These are phyloP conservation scores for Candida sp. DNA, from an alignment of 1,139 yeast species.

Conservation along the genomic window DNA sequence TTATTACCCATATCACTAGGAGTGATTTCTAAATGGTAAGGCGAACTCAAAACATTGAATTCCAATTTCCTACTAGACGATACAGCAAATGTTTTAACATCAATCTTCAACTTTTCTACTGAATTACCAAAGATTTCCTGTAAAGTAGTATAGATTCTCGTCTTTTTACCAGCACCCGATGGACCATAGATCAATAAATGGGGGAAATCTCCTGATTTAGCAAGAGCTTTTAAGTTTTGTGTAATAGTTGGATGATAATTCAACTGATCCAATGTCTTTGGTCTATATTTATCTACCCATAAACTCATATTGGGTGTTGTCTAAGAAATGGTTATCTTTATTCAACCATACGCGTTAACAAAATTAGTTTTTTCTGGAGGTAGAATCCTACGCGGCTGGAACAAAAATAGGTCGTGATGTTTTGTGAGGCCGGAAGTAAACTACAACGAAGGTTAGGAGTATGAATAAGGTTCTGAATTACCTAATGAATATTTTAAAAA, in stretches of 20 bases:
- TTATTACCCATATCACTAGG: conserved; percentile 97
- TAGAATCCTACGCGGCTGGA: too few species aligned
- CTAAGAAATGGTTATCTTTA: too few species aligned
- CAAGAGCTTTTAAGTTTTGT: conserved; percentile 57
- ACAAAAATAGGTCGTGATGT: too few species aligned
- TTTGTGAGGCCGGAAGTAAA: too few species aligned
- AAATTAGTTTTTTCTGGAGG: too few species aligned
- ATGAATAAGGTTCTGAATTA: too few species aligned
- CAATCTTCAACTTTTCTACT: conserved; percentile 82
- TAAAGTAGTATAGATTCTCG: conserved; percentile 80
- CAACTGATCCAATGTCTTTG: conserved; percentile 59
- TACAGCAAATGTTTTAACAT: conserved; percentile 79
- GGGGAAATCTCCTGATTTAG: conserved; percentile 84
- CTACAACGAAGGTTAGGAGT: too few species aligned
- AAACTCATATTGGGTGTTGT: conserved; percentile 57
- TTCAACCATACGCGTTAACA: too few species aligned
- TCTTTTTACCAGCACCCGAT: conserved; percentile 95
- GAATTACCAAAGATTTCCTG: conserved; percentile 80
- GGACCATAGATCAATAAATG: conserved; percentile 93
- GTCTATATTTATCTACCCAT: conserved; percentile 97
- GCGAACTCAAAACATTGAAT: conserved; percentile 86
- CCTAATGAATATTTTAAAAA: too few species aligned
- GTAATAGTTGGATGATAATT: conserved; percentile 70
- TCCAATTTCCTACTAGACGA: conserved; percentile 74
- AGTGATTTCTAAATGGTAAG: conserved; percentile 89